phyloP scores from a whole-genome alignment of 345 rosid genomes.

The Cardiospermum halicacabum region DNA sequence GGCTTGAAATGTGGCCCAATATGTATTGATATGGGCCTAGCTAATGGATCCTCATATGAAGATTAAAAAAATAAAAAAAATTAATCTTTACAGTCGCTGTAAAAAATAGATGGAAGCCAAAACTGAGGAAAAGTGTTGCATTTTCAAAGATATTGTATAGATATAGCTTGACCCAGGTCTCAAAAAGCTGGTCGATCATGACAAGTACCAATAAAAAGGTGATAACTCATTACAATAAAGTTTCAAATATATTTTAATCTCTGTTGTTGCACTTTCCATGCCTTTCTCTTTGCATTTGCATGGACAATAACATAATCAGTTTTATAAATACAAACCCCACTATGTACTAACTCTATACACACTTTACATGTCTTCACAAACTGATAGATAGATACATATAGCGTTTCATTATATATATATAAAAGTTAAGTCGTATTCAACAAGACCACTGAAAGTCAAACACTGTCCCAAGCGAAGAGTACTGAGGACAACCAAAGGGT shows the following conservation, averaged over 20 bases:
- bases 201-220: constrained; percentile 40
- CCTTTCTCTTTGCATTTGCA: background rate
- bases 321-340: background rate
- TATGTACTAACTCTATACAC: background rate
- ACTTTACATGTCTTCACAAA: background rate
- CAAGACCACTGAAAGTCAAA: constrained; percentile 12
- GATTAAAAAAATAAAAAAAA: too few relatives aligned
- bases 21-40: too few relatives aligned
- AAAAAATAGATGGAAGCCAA: too few relatives aligned
- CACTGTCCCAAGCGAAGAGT: constrained; percentile 4
- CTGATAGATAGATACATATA: background rate
- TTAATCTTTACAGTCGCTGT: too few relatives aligned
- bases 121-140: too few relatives aligned
- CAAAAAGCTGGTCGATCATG: constrained; percentile 34
- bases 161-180: constrained; percentile 20
- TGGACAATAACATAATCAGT: too few relatives aligned
- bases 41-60: too few relatives aligned
- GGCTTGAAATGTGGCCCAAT: too few relatives aligned
- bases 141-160: constrained; percentile 8
- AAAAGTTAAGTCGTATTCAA: background rate
- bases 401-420: background rate
- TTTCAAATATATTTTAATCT: background rate
- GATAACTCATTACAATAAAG: constrained; percentile 23
- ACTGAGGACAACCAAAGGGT: constrained; percentile 11
- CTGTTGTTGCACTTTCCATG: constrained; percentile 10